phyloP scores from a whole-genome alignment of 73 alveolate species.

The Tetrahymena thermophila region DNA sequence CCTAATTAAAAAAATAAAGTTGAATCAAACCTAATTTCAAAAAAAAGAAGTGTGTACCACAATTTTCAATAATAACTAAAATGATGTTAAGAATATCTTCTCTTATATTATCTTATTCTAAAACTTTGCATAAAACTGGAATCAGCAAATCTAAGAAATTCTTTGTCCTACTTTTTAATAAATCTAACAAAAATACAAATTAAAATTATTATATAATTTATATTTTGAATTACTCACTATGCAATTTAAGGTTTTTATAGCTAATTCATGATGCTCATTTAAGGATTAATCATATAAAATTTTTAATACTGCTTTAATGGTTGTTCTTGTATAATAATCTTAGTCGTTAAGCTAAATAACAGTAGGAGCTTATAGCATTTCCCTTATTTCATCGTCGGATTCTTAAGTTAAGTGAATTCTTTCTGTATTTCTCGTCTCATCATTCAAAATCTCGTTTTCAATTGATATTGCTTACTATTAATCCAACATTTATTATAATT shows the following conservation, averaged over 20 bases:
- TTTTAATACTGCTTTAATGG: not conserved
- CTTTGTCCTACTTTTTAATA: not conserved
- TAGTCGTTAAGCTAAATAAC: not conserved
- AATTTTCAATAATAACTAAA: not conserved
- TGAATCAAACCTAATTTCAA: not conserved
- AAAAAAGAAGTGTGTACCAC: not conserved
- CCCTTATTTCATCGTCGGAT: not conserved
- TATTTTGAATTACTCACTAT: not conserved
- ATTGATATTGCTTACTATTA: not conserved
- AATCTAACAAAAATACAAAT: not conserved
- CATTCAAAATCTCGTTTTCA: not conserved
- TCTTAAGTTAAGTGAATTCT: not conserved
- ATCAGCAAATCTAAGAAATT: not conserved
- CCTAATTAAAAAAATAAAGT: not conserved
- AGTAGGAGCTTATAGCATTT: not conserved
- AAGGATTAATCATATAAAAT: not conserved
- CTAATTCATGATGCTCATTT: not conserved
- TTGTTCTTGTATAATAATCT: not conserved
- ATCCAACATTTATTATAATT: not conserved
- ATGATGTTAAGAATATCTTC: not conserved
- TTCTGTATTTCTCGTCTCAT: not conserved
- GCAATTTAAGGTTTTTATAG: not conserved
- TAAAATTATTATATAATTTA: no score
- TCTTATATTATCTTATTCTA: not conserved
- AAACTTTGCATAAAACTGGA: not conserved